Base-by-base conservation (phyloP, 2,329 filamentous ascomycete genomes). In the Colletotrichum aenigma region DNA sequence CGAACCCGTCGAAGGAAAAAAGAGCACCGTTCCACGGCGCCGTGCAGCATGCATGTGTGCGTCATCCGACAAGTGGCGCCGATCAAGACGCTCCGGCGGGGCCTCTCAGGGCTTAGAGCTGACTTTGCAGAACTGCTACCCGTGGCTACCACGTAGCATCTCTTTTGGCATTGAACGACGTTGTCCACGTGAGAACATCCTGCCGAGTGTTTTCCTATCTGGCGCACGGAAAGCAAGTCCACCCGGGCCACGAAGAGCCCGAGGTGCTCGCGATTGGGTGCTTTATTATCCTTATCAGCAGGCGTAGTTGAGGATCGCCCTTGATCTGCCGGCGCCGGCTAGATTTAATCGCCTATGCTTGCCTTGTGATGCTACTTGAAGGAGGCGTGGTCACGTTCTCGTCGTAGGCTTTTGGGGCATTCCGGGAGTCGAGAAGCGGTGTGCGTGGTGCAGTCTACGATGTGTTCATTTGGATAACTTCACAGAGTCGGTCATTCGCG, bases 31-130 rank as follows among this genome's bases (percentile, higher is more conserved):
- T 72, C 69, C 69, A 4, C 73, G 62, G 69, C 69, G 62, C 32
- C 56, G 15, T 75, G 69, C 68, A 72, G 65, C 30, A 67, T 72
- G 38, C 73, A 67, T 13, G 18, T 13, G 55, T 72, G 69, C 55
- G 30, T 75, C 61, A 75, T 64, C 62, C 7, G 55, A 62, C 36
- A 61, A 30, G 67, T 52, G 48, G 68, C 61, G 52, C 61, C 24
- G 24, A 61, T 66, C 72, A 12, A 48, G 30, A 38, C 61, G 69
- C 68, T 52, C n/a, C 43, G 43, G 43, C 43, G 43, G 43, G 43
- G n/a, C n/a, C n/a, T 48, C 43, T 48, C 43, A 52, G n/a, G 43
- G 43, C 43, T 52, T 52, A 21, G 43, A 52, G n/a, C 43, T 52
- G 43, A 52, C 43, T 21, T 21, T 52, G n/a, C 43, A 52, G 55